Base-by-base conservation (phyloP, 495 filamentous ascomycete genomes). In the Sordaria brevicollis region DNA sequence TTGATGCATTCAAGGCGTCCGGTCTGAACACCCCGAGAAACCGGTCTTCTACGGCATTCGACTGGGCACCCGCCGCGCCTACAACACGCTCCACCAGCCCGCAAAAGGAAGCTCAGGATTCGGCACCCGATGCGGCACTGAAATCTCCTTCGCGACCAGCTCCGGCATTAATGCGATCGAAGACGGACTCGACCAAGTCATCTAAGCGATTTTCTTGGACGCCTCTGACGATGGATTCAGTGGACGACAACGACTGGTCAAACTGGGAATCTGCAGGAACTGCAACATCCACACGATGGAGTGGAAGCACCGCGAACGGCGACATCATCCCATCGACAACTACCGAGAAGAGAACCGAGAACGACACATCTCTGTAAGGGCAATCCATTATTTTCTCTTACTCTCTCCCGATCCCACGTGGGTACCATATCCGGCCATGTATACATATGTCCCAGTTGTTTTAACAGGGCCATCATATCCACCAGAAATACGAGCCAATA, bases 231-330 rank as follows among this genome's bases (percentile, higher is more conserved):
- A 76, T 80, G 29, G 82, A 86, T 71, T 77, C 77, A 68, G 85
- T 87, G 65, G 85, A 89, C 75, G 90, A 91, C 65, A 89, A 90
- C 70, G 86, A 88, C 75, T 93, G 90, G 90, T 87, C 88, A 62
- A 86, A 86, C 73, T 92, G 90, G 90, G 89, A 92, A 73, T 84
- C 83, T 85, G 88, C 57, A 78, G 25, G 49, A 31, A 83, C 31
- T 82, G 83, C 62, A 79, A 76, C 77, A 67, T 81, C 82, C 6
- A 74, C 83, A 29, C 78, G 81, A 69, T 85, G 82, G 83, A 86
- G 84, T 67, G 81, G 82, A 17, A 84, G 81, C 35, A 84, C 81
- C 17, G 77, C 81, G 31, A 82, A 80, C 68, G 81, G 81, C 33
- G 82, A 85, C 67, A 78, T 81, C 65, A 82, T 81, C 67, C 72